Conservation (phyloP, 164 flowering plant species). For the Vitis amurensis region DNA sequence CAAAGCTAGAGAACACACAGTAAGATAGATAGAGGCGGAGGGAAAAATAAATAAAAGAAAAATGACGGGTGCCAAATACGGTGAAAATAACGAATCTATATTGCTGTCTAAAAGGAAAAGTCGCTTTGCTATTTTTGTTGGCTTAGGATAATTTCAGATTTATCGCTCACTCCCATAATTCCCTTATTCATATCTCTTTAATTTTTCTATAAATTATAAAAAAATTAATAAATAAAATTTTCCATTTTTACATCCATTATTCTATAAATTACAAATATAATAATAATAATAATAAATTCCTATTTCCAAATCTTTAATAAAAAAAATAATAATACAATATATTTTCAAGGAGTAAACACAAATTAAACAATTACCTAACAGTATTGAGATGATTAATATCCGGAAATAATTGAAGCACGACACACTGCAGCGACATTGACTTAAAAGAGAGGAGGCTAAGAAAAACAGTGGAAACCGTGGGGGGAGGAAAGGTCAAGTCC, state of each 20-base stretch:
- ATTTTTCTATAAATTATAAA: no score
- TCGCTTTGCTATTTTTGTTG: neutral
- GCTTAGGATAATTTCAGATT: neutral
- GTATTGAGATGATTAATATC: neutral
- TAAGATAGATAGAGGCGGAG: constrained; percentile 8
- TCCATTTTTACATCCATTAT: no score
- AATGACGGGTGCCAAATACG: neutral
- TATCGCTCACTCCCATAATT: neutral
- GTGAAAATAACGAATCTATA: constrained; percentile 8
- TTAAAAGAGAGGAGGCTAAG: neutral
- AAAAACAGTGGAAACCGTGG: neutral
- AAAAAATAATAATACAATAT: no score
- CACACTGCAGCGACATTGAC: neutral
- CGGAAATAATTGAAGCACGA: neutral
- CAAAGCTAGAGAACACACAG: neutral
- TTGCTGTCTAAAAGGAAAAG: no score
- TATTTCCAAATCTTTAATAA: neutral
- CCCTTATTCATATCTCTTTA: no score
- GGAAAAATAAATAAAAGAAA: constrained; percentile 7
- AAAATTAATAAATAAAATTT: no score
- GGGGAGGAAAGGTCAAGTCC: neutral
- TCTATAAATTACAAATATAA: no score
- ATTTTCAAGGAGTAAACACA: no score
- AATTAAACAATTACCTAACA: neutral
- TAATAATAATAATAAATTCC: neutral